Evolutionary conservation across 2,329 filamentous ascomycete genomes (phyloP).

Genomic region (Colletotrichum tofieldiae): DNA sequence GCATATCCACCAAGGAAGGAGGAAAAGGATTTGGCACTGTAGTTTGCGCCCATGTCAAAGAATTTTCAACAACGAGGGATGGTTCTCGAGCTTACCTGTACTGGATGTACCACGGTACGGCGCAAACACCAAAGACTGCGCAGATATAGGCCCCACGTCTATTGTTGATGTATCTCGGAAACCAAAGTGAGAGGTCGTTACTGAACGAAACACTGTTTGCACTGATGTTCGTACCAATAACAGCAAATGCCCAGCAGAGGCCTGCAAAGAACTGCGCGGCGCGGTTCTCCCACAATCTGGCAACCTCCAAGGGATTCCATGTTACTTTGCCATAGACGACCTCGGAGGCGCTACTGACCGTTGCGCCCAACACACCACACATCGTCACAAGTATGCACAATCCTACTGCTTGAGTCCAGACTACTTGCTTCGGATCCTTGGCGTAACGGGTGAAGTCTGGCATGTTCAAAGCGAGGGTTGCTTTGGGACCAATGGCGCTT

Average conservation of each 20-base stretch:
- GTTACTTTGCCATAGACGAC: slow-evolving; percentile 46
- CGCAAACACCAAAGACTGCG: slow-evolving; percentile 40
- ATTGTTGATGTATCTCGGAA: slow-evolving; percentile 69
- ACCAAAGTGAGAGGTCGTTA: slow-evolving; percentile 67
- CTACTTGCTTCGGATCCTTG: slow-evolving; percentile 41
- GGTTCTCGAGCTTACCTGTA: slow-evolving; percentile 31
- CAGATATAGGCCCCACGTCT: slow-evolving; percentile 62
- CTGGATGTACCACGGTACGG: slow-evolving; percentile 44
- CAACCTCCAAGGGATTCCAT: slow-evolving; percentile 51
- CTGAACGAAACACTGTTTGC: slow-evolving; percentile 68
- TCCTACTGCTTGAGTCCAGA: slow-evolving; percentile 43
- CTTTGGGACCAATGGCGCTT: slow-evolving; percentile 45
- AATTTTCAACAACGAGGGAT: slow-evolving; percentile 41
- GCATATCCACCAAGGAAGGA: slow-evolving; percentile 54
- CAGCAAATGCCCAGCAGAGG: slow-evolving; percentile 56
- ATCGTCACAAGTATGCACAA: slow-evolving; percentile 41
- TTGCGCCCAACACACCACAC: slow-evolving; percentile 65
- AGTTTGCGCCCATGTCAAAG: slow-evolving; percentile 45
- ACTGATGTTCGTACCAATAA: slow-evolving; percentile 67
- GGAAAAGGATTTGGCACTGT: slow-evolving; percentile 38
- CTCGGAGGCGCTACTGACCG: slow-evolving; percentile 55
- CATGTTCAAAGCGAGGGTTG: slow-evolving; percentile 44
- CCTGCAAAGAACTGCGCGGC: slow-evolving; percentile 52
- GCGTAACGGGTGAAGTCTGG: slow-evolving; percentile 46
- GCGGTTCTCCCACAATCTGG: slow-evolving; percentile 48